Evolutionary conservation across 352 stramenopile genomes (phyloP), one percentile per base, ranked within the genome.

Genomic region (Phytophthora parvispora): DNA sequence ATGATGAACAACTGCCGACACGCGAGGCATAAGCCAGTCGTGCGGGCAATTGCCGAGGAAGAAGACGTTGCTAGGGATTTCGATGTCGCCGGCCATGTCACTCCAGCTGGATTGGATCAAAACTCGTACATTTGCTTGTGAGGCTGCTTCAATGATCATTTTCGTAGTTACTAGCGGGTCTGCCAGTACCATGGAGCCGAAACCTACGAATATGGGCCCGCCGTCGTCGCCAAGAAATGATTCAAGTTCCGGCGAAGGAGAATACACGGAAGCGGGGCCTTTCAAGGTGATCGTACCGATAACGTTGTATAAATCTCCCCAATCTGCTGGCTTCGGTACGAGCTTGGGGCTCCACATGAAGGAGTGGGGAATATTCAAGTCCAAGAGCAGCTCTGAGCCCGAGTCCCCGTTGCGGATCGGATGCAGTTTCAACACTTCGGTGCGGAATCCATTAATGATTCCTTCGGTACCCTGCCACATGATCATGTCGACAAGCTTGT

Each of bases 271-370:
- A 2, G 42, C 47, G 8, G 63, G 20, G 3, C 78, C 74, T 8
- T 86, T 73, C 2, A 84, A 66, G 18, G 78, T 73, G 10, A 91
- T 72, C 22, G 80, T 88, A 0, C 86, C 86, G 32, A 81, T 77
- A 32, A 93, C 69, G 32, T 63, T 62, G 47, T 81, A 78, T 29
- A 92, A 67, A 47, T 86, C 57, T 20, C 74, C 65, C 84, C 84
- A 93, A 45, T 94, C 86, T 15, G 56, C 47, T 20, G 83, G 84
- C 48, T 90, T 90, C 0, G 81, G 67, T 25, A 94, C 73, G 3
- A 94, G 68, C 12, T 55, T 67, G 0, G 67, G 66, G 49, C 82
- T 90, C 86, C 86, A 94, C 66, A 92, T 76, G 59, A 88, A 91
- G 2, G 86, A 83, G 53, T 92, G 81, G 2, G 86, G 86, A 31